Base-by-base conservation (phyloP, 2,329 filamentous ascomycete genomes). In the Reticulascus tulasneorum region DNA sequence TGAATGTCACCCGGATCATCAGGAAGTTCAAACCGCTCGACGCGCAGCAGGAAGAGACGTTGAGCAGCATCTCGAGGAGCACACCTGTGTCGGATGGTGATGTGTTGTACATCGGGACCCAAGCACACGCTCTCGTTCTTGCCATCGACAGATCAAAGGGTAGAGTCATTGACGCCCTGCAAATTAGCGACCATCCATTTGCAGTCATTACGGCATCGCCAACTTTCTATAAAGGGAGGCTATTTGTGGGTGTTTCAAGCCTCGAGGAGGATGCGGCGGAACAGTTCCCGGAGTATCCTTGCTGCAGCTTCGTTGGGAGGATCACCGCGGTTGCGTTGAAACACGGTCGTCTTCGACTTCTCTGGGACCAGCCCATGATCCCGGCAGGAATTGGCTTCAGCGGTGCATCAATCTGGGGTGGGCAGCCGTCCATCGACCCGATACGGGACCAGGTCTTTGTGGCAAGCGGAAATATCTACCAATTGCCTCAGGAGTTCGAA, bases 1-100 rank as follows among this genome's bases (percentile, higher is more conserved):
- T 48, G 39, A 59, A 58, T 39, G 46, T 59, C 16, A 54, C 51
- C 4, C 22, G 40, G 8, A 37, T 59, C 13, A 48, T 56, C 41
- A 12, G 18, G 21, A 36, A 30, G n/a, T 44, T 35, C 19, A 31
- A 34, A 5, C 42, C 45, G 4, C 36, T 45, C 30, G 40, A 31
- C 4, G 23, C 33, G 2, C 20, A 46, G 16, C 40, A n/a, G n/a
- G n/a, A n/a, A n/a, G n/a, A n/a, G n/a, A n/a, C n/a, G n/a, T n/a
- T n/a, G n/a, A n/a, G n/a, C n/a, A n/a, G n/a, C n/a, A n/a, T n/a
- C n/a, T n/a, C n/a, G n/a, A n/a, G n/a, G n/a, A 45, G 24, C 7
- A 16, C 26, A 7, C 26, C 26, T 10, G 26, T 28, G 11, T 16
- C 26, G 5, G 26, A 28, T 17, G 26, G 26, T 17, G 10, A 11